Evolutionary conservation across 2,329 filamentous ascomycete genomes (phyloP).

Genomic region (Gnomoniopsis sp.): DNA sequence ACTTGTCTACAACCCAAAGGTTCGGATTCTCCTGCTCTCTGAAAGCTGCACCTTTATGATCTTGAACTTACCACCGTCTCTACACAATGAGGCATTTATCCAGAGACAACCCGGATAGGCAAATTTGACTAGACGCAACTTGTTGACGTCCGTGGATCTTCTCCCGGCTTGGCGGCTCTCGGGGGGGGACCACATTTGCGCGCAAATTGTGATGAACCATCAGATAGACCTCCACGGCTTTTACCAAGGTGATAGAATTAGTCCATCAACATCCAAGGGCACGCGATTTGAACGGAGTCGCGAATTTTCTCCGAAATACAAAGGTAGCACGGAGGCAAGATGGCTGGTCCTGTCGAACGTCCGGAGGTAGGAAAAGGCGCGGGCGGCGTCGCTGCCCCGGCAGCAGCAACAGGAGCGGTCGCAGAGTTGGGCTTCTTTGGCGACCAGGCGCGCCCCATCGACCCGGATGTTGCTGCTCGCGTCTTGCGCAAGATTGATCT

Average conservation of each 20-base stretch:
- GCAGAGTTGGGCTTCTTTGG: slow-evolving; percentile 56
- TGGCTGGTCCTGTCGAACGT: background rate
- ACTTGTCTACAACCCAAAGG: too few species aligned
- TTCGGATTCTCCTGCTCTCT: too few species aligned
- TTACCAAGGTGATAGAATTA: too few species aligned
- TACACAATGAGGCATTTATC: background rate
- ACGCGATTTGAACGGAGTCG: background rate
- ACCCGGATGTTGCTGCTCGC: slow-evolving; percentile 41
- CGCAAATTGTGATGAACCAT: too few species aligned
- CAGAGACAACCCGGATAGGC: background rate
- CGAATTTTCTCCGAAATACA: background rate
- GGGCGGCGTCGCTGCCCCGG: background rate
- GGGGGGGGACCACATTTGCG: too few species aligned
- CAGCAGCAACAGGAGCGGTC: too few species aligned
- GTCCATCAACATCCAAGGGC: background rate
- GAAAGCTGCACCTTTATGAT: too few species aligned
- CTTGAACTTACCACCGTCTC: too few species aligned
- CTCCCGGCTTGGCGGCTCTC: background rate
- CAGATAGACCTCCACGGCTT: too few species aligned
- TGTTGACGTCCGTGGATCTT: background rate
- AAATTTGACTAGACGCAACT: background rate
- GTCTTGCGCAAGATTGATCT: slow-evolving; percentile 54
- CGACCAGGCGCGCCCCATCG: slow-evolving; percentile 49
- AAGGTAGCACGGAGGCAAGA: background rate
- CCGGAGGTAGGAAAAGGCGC: background rate